phyloP scores from a whole-genome alignment of 441 rosid species.

The Syzygium malaccense region DNA sequence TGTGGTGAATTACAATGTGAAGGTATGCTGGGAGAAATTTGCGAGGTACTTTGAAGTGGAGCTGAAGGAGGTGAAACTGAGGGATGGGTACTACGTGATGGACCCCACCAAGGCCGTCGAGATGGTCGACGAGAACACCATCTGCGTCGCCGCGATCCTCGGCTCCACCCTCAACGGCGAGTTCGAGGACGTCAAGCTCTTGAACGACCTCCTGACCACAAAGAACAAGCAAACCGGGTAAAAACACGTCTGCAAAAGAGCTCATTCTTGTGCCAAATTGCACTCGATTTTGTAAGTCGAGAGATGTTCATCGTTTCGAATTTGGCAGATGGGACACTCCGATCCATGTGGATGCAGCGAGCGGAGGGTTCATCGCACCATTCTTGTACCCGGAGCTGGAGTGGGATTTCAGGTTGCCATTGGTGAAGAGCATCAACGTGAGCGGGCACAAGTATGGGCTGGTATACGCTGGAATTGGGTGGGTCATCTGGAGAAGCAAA shows the following conservation, averaged over 20 bases:
- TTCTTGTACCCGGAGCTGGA: slow-evolving; percentile 81
- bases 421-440: slow-evolving; percentile 86
- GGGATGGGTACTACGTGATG: slow-evolving; percentile 42
- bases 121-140: slow-evolving; percentile 16
- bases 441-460: slow-evolving; percentile 94
- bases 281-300: neutral
- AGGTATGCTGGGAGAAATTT: slow-evolving; percentile 44
- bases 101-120: slow-evolving; percentile 36
- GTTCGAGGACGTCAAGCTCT: slow-evolving; percentile 11
- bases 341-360: slow-evolving; percentile 91
- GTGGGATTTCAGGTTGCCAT: slow-evolving; percentile 83
- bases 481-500: slow-evolving; percentile 91
- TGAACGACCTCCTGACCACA: neutral
- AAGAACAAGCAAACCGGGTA: slow-evolving; percentile 10
- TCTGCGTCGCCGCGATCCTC: slow-evolving; percentile 2
- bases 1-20: neutral
- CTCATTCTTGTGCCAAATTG: fast-evolving
- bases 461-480: slow-evolving; percentile 91
- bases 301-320: neutral
- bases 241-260: neutral
- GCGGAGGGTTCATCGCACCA: slow-evolving; percentile 92
- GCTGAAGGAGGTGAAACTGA: slow-evolving; percentile 42
- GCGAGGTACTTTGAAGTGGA: slow-evolving; percentile 52
- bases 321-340: slow-evolving; percentile 75
- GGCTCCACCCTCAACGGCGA: slow-evolving; percentile 10